These are phyloP conservation scores for Cyberlindnera sargentensis DNA, from an alignment of 805 yeast genomes.

Conservation along the genomic window DNA sequence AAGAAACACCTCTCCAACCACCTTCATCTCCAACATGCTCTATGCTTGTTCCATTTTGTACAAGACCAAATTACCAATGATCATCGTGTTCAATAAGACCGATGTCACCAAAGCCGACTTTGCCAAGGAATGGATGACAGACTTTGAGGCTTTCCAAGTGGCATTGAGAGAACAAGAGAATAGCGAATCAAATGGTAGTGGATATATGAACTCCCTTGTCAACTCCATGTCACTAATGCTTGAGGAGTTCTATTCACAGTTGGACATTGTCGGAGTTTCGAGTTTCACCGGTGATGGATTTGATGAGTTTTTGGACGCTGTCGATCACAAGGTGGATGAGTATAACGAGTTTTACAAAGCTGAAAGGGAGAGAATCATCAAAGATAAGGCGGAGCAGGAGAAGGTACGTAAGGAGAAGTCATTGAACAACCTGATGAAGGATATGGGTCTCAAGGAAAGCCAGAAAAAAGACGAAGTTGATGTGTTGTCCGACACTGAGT, in stretches of 20 bases:
- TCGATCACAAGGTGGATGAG: conserved; percentile 82
- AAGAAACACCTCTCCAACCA: conserved; percentile 86
- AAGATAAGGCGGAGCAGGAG: conserved; percentile 72
- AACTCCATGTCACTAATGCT: conserved; percentile 94
- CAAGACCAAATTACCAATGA: conserved; percentile 95
- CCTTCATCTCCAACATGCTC: conserved; percentile 96
- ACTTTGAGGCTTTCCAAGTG: conserved; percentile 83
- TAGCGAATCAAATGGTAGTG: conserved; percentile 62
- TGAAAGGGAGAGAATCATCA: conserved; percentile 76
- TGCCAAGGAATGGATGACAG: conserved; percentile 96
- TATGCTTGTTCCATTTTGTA: conserved; percentile 96
- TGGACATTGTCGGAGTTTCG: conserved; percentile 90
- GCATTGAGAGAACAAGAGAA: conserved; percentile 68
- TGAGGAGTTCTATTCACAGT: conserved; percentile 89
- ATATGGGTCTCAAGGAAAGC: conserved; percentile 58
- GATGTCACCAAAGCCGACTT: conserved; percentile 81
- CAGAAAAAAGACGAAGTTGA: conserved; percentile 36
- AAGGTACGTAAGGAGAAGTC: conserved; percentile 64
- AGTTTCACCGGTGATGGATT: conserved; percentile 92
- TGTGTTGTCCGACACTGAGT: conserved; percentile 47
- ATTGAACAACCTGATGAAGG: conserved; percentile 72
- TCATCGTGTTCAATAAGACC: conserved; percentile 90
- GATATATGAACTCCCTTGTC: conserved; percentile 90
- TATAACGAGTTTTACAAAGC: conserved; percentile 75
- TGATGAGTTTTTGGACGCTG: conserved; percentile 80